Percentiles rank a stretch among this genome's conserved stretches.
Conservation (phyloP, 148 eudicot genomes). For the Cornus florida region DNA sequence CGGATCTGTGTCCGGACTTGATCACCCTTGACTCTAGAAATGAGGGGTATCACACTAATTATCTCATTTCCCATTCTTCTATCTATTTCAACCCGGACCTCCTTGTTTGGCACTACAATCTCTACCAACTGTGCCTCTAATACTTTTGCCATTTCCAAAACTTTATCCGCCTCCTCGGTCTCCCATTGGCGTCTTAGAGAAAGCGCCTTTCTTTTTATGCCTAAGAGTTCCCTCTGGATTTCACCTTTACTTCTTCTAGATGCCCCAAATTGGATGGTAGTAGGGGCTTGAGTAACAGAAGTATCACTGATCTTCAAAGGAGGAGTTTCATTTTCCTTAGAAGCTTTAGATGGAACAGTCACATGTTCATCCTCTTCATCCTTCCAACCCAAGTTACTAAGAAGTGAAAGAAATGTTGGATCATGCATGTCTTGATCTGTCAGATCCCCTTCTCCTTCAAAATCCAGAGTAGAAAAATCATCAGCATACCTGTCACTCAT, state of each 20-base stretch:
- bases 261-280: constrained; percentile 14
- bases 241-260: constrained; percentile 67
- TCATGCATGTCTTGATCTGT: constrained; percentile 86
- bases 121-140: constrained; percentile 78
- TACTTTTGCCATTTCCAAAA: constrained; percentile 51
- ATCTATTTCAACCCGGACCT: constrained; percentile 19
- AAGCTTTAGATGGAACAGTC: constrained; percentile 23
- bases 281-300: constrained; percentile 10
- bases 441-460: constrained; percentile 52
- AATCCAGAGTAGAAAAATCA: constrained; percentile 27
- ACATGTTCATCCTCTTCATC: constrained; percentile 47
- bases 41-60: no score
- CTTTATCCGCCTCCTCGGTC: constrained; percentile 76
- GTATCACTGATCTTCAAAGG: constrained; percentile 19
- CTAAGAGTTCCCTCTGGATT: constrained; percentile 77
- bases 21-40: no score
- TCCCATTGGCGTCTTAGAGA: constrained; percentile 85
- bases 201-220: constrained; percentile 82
- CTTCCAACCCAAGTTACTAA: constrained; percentile 85
- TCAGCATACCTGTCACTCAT: constrained; percentile 22
- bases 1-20: no score
- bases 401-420: constrained; percentile 74
- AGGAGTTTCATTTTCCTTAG: constrained; percentile 13
- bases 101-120: constrained; percentile 53
- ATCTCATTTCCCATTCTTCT: constrained; percentile 15